These are phyloP conservation scores for Plasmodium vivax DNA, from an alignment of 169 alveolate genomes.

Conservation along the genomic window DNA sequence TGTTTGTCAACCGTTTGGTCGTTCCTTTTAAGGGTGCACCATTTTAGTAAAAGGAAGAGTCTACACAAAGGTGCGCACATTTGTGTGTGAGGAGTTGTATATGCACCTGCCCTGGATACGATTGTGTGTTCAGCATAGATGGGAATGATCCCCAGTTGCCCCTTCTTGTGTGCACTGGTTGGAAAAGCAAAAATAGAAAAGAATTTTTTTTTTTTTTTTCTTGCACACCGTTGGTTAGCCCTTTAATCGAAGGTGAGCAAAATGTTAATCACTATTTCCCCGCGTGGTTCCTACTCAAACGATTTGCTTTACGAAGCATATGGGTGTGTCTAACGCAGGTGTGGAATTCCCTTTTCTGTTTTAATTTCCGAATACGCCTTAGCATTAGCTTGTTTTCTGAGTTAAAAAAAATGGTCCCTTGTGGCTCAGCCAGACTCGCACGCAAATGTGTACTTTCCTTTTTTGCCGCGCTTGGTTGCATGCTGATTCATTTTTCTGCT, in stretches of 20 bases:
- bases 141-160: neutral
- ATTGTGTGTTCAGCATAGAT: neutral
- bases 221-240: neutral
- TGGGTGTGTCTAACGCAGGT: neutral
- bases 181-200: neutral
- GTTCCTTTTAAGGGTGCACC: neutral
- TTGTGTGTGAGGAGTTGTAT: neutral
- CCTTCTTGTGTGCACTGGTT: neutral
- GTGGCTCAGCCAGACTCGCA: neutral
- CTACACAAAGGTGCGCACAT: neutral
- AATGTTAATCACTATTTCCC: neutral
- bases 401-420: neutral
- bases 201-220: neutral
- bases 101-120: neutral
- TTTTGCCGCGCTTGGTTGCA: neutral
- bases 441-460: neutral
- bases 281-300: neutral
- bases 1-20: neutral
- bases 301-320: neutral
- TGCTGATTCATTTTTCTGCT: neutral
- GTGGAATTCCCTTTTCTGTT: neutral
- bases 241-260: neutral
- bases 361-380: neutral
- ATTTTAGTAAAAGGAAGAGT: neutral
- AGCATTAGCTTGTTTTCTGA: neutral